phyloP scores from a whole-genome alignment of 2,329 filamentous ascomycete genomes.

The Cladophialophora immunda region DNA sequence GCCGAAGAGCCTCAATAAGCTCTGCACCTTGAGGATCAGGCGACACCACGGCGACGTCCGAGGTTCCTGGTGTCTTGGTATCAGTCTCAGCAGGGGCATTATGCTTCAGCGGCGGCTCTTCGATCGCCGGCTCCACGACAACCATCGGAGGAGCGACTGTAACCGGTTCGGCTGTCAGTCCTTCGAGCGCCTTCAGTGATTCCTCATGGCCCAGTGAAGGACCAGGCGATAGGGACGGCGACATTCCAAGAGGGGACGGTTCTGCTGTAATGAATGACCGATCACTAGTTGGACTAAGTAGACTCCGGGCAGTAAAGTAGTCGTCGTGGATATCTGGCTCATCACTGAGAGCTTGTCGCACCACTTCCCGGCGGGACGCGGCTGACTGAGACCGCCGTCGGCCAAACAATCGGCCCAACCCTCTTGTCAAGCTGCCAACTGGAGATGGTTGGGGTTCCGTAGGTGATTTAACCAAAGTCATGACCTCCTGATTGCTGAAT shows the following conservation, averaged over 20 bases:
- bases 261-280: conserved; percentile 30
- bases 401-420: conserved; percentile 35
- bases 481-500: conserved; percentile 16
- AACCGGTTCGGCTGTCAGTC: conserved; percentile 11
- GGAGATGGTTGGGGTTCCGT: conserved; percentile 32
- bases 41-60: background rate
- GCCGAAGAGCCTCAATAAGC: conserved; percentile 19
- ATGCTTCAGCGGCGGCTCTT: conserved; percentile 11
- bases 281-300: conserved; percentile 30
- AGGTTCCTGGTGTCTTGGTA: background rate
- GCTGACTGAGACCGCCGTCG: conserved; percentile 35
- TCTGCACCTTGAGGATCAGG: conserved; percentile 1
- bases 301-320: conserved; percentile 9
- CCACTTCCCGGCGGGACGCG: conserved; percentile 30
- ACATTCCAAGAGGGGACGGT: conserved; percentile 26
- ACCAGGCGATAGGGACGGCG: conserved; percentile 19
- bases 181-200: conserved; percentile 31
- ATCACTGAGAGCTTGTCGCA: conserved; percentile 36
- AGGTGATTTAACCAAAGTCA: conserved; percentile 20
- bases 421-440: conserved; percentile 26
- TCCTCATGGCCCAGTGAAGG: conserved; percentile 30
- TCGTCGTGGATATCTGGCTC: conserved; percentile 32
- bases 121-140: conserved; percentile 23
- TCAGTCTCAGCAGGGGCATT: conserved; percentile 2
- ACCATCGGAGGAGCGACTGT: conserved; percentile 17